Conservation (phyloP, 345 rosid genomes). For the Salix dunnii region DNA sequence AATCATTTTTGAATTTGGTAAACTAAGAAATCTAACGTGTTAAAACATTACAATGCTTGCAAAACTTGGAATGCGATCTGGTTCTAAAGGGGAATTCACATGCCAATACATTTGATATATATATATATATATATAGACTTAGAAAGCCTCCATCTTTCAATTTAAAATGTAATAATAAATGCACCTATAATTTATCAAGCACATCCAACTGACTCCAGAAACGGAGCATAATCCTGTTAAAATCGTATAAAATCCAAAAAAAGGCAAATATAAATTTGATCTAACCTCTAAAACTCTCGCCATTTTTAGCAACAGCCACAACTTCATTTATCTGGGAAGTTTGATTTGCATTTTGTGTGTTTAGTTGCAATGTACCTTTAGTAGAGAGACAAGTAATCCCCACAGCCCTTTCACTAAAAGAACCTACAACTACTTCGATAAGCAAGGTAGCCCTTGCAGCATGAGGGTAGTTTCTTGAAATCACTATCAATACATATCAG, state of each 20-base stretch:
- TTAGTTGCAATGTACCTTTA: neutral
- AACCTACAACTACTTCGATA: constrained; percentile 13
- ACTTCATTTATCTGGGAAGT: constrained; percentile 10
- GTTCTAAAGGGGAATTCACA: too few species aligned
- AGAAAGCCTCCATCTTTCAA: too few species aligned
- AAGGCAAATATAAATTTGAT: neutral
- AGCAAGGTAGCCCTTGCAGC: neutral
- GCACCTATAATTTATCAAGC: too few species aligned
- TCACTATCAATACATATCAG: too few species aligned
- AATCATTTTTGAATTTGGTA: too few species aligned
- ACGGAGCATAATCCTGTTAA: neutral
- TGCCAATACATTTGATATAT: too few species aligned
- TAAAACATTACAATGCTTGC: too few species aligned
- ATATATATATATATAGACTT: too few species aligned
- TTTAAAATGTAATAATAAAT: too few species aligned
- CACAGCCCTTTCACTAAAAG: neutral
- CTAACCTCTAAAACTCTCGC: neutral
- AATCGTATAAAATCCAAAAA: neutral
- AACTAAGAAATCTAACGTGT: too few species aligned
- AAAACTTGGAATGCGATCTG: too few species aligned
- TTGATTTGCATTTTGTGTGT: constrained; percentile 2
- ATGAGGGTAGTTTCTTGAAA: neutral
- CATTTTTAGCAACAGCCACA: constrained; percentile 3
- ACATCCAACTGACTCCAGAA: neutral
- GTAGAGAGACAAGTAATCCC: neutral